Percentiles rank a stretch among this genome's conserved stretches.
Conservation (phyloP, 257 asterid species). For the Parsonsia alboflavescens region DNA sequence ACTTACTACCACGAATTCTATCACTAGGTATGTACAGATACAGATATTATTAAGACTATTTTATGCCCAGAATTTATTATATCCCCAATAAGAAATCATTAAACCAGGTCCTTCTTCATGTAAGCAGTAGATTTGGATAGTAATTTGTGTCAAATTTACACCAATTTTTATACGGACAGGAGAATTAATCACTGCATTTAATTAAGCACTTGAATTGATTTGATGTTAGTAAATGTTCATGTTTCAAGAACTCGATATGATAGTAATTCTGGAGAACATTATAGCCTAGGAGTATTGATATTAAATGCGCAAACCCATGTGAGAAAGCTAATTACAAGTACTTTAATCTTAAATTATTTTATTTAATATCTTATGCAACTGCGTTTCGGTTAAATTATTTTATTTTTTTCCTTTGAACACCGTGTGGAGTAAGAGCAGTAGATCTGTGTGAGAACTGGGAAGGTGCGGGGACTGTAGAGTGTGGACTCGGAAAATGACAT, state of each 20-base stretch:
- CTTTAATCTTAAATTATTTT: too few relatives aligned
- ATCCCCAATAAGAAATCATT: background rate
- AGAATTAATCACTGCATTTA: constrained; percentile 26
- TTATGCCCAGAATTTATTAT: background rate
- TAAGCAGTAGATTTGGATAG: background rate
- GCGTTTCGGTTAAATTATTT: background rate
- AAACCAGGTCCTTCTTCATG: background rate
- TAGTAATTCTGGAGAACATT: background rate
- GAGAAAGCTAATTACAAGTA: too few relatives aligned
- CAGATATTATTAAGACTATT: constrained; percentile 2
- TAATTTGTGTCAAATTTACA: background rate
- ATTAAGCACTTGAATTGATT: background rate
- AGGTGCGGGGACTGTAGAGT: too few relatives aligned
- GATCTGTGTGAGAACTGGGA: background rate
- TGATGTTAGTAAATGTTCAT: background rate
- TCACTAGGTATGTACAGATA: background rate
- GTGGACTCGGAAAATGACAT: background rate
- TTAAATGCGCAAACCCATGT: constrained; percentile 10
- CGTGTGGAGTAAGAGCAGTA: background rate
- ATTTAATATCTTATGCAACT: too few relatives aligned
- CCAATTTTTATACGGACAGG: background rate
- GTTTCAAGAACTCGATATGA: background rate
- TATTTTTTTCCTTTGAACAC: background rate
- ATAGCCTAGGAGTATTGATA: background rate
- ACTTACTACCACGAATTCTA: background rate